Percentiles rank a stretch among this genome's conserved stretches.
Evolutionary conservation across 2,329 filamentous ascomycete genomes (phyloP).

Genomic region (Sphaceloma murrayae): DNA sequence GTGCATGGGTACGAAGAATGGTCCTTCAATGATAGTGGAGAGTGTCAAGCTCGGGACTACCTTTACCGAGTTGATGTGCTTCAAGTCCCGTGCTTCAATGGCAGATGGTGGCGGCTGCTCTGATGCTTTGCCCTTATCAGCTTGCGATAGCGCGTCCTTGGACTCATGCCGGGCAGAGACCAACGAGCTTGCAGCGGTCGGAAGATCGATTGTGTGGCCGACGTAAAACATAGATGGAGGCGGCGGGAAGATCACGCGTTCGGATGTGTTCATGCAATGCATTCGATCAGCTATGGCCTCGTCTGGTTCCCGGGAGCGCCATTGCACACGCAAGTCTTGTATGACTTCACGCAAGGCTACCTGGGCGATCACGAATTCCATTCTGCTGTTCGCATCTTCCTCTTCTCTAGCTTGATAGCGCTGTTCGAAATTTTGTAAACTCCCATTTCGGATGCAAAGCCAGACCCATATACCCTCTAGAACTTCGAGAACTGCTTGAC

Average conservation of each 20-base stretch:
- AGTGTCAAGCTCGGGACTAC: too few species aligned
- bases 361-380: conserved; percentile 1
- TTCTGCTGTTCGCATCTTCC: conserved; percentile 12
- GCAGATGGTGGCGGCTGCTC: background rate
- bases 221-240: too few species aligned
- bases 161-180: too few species aligned
- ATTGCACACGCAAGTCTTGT: conserved; percentile 3
- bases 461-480: conserved; percentile 45
- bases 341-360: conserved; percentile 2
- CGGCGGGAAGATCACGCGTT: too few species aligned
- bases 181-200: too few species aligned
- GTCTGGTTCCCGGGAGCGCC: background rate
- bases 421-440: conserved; percentile 3
- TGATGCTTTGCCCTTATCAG: too few species aligned
- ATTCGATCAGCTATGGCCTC: conserved; percentile 14
- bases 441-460: conserved; percentile 12
- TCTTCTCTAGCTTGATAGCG: conserved; percentile 3
- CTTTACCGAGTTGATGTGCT: background rate
- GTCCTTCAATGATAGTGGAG: too few species aligned
- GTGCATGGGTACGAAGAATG: too few species aligned
- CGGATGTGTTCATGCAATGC: conserved; percentile 13
- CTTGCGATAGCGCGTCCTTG: too few species aligned
- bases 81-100: background rate
- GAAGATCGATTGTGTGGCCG: too few species aligned
- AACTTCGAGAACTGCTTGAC: conserved; percentile 99